Evolutionary conservation across 139 green algal species (phyloP).

Genomic region (Edaphochlamys debaryana): DNA sequence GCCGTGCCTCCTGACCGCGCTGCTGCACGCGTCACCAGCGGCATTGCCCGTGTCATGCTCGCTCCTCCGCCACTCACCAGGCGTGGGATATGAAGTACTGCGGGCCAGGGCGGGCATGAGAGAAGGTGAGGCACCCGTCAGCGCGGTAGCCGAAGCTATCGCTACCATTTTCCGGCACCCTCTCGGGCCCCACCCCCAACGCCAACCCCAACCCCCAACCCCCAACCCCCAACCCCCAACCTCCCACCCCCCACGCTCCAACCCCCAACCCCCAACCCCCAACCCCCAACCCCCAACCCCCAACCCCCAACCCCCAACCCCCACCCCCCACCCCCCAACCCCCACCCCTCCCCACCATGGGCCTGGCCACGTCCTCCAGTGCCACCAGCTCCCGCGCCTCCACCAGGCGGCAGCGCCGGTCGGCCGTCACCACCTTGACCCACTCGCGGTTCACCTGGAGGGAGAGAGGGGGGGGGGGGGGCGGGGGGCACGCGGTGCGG

Average conservation of each 20-base stretch:
- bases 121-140: background rate
- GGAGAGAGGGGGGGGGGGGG: too few species aligned
- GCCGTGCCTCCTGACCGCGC: too few species aligned
- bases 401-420: background rate
- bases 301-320: background rate
- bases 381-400: background rate
- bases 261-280: too few species aligned
- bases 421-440: background rate
- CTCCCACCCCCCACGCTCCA: background rate
- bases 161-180: background rate
- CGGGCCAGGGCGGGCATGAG: background rate
- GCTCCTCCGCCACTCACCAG: background rate
- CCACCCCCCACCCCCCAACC: background rate
- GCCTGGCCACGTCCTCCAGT: background rate
- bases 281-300: background rate
- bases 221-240: too few species aligned
- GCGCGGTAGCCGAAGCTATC: background rate
- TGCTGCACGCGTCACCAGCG: background rate
- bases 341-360: background rate
- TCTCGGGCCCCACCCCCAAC: too few species aligned
- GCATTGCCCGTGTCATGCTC: too few species aligned
- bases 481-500: too few species aligned
- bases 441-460: background rate
- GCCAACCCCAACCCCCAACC: background rate
- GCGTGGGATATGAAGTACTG: background rate